A percentile compares a stretch with the other conserved stretches of the same genome.
Conservation (phyloP, 257 asterid genomes). For the Solanum paucissectum region DNA sequence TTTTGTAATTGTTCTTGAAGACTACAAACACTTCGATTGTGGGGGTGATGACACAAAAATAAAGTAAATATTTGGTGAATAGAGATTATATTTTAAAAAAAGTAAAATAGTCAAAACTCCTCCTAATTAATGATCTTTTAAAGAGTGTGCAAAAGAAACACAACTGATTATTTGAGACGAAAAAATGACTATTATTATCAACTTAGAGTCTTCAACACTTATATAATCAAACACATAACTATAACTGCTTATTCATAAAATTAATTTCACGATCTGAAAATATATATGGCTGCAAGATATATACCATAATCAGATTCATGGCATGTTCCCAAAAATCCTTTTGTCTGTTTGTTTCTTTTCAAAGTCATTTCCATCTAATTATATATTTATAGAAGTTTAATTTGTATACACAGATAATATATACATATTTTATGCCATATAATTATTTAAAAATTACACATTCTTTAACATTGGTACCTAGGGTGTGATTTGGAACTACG, state of each 20-base stretch:
- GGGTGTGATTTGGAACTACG: fast-evolving
- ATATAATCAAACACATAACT: not conserved
- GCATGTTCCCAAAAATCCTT: not conserved
- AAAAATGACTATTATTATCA: not conserved
- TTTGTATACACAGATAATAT: not conserved
- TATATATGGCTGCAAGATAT: not conserved
- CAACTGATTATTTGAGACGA: no score
- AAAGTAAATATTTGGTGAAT: no score
- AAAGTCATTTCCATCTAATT: not conserved
- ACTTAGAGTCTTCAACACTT: not conserved
- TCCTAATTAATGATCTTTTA: no score
- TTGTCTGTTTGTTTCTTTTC: not conserved
- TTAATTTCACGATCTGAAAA: not conserved
- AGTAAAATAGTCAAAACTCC: no score
- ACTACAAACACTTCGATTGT: no score
- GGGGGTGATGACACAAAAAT: no score
- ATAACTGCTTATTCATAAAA: not conserved
- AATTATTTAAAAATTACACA: not conserved
- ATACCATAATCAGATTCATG: not conserved
- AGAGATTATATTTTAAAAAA: not conserved
- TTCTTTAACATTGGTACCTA: not conserved
- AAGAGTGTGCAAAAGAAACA: no score
- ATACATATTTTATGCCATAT: not conserved
- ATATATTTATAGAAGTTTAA: not conserved
- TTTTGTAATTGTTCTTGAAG: no score